phyloP scores from a whole-genome alignment of 129 eudicot species.

The Smallanthus sonchifolius region DNA sequence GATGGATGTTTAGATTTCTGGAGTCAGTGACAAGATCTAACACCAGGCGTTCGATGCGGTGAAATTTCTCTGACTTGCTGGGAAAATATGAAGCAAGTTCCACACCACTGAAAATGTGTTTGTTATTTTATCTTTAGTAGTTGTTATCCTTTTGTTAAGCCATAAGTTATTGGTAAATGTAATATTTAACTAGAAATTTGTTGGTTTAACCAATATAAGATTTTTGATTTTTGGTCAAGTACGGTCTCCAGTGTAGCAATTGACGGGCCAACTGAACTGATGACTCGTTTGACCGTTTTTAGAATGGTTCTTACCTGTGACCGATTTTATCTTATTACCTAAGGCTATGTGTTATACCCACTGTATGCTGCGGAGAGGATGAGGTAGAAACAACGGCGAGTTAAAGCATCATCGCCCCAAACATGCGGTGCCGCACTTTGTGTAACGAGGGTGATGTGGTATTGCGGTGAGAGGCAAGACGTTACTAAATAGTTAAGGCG shows the following conservation, averaged over 20 bases:
- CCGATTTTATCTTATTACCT: background rate
- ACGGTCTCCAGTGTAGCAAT: background rate
- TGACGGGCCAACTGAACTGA: background rate
- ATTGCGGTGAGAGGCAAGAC: no score
- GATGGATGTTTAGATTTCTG: conserved; percentile 88
- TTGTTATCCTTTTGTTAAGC: conserved; percentile 16
- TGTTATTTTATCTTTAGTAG: conserved; percentile 10
- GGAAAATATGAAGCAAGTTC: conserved; percentile 21
- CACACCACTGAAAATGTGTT: conserved; percentile 3
- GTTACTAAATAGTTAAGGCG: no score
- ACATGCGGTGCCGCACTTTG: no score
- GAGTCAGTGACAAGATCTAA: conserved; percentile 58
- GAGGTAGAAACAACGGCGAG: no score
- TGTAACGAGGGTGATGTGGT: no score
- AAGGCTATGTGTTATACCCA: no score
- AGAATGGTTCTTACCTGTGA: background rate
- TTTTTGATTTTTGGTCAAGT: conserved; percentile 7
- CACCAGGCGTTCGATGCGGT: conserved; percentile 37
- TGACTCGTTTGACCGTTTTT: background rate
- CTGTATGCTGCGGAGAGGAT: no score
- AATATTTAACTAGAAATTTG: conserved; percentile 1
- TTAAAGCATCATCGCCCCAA: no score
- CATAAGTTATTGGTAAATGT: conserved; percentile 18
- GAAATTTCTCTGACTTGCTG: conserved; percentile 11
- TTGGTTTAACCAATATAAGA: conserved; percentile 13